These are phyloP conservation scores for Spathaspora sp. DNA, from an alignment of 805 yeast genomes.

Conservation along the genomic window DNA sequence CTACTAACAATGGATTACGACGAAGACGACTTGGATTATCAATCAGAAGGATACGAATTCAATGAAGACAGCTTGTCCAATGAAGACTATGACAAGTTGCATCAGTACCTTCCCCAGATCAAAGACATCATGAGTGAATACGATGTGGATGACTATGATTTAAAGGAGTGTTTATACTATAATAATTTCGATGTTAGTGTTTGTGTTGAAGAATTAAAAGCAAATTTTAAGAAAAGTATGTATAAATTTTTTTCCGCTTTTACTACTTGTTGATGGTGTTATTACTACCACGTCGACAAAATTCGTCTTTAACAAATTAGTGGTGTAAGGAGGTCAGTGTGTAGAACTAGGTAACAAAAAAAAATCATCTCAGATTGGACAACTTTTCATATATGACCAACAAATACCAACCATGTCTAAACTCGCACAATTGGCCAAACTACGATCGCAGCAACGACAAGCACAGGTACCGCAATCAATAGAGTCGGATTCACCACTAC, in stretches of 20 bases:
- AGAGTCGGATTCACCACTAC: background rate
- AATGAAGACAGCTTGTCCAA: constrained; percentile 35
- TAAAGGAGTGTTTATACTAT: constrained; percentile 58
- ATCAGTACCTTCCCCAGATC: constrained; percentile 40
- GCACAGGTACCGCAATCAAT: background rate
- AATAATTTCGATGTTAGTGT: constrained; percentile 55
- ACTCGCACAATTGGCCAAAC: constrained; percentile 21
- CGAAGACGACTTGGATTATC: constrained; percentile 11
- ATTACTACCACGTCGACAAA: background rate
- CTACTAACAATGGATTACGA: constrained; percentile 7
- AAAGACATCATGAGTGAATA: constrained; percentile 35
- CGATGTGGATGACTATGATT: constrained; percentile 43
- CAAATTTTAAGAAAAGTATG: constrained; percentile 43
- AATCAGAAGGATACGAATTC: constrained; percentile 23
- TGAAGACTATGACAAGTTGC: constrained; percentile 41
- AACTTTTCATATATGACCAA: background rate
- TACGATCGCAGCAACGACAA: constrained; percentile 13
- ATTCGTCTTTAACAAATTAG: background rate
- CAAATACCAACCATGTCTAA: constrained; percentile 13
- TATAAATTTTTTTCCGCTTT: constrained; percentile 17
- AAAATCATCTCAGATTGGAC: background rate
- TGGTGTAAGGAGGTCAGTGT: background rate
- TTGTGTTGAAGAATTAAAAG: constrained; percentile 45
- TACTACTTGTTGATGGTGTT: background rate
- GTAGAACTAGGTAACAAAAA: background rate